Base-by-base conservation (phyloP, 352 stramenopile species). In the Phytophthora agathidicida region DNA sequence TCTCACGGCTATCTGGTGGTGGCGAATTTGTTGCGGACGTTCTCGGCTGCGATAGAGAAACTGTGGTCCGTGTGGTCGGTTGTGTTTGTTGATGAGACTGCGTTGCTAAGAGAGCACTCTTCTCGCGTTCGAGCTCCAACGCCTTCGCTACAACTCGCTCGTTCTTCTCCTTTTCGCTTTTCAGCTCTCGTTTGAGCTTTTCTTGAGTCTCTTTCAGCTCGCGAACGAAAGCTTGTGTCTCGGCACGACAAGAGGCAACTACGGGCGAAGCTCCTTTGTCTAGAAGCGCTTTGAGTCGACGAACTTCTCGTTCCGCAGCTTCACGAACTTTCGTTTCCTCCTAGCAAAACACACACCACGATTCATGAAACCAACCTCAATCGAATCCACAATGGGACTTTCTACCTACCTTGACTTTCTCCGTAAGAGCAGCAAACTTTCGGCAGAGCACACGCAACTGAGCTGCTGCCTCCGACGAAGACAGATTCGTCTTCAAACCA, bases 401-500 rank as follows among this genome's bases (percentile, higher is more conserved):
- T n/a, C n/a, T 38, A 20, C 13, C 19, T 47, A 89, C 83, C 70
- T 94, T 93, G 42, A 95, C 83, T 85, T 92, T 95, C 17, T 95
- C 81, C 0, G 76, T 88, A 14, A 93, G 71, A 5, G 83, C 76
- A 2, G 86, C 86, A 51, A 95, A 95, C 54, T 95, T 95, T 24
- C 84, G 80, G 32, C 86, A 95, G 4, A 95, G 58, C 23, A 93
- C 80, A 36, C 87, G 86, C 28, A 95, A 61, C 24, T 95, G 86
- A 13, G 83, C 72, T 3, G 81, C 93, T 7, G 83, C 86, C 54
- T 93, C 78, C 0, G 77, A 68, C 7, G 77, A 65, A 24, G 80
- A 89, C 20, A 93, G 55, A 41, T 88, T 91, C 7, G 65, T 19
- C 42, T 81, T 85, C 16, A 89, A 30, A n/a, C 70, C 66, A 22